phyloP scores from a whole-genome alignment of 352 stramenopile species.

The Aphanomyces cochlioides region DNA sequence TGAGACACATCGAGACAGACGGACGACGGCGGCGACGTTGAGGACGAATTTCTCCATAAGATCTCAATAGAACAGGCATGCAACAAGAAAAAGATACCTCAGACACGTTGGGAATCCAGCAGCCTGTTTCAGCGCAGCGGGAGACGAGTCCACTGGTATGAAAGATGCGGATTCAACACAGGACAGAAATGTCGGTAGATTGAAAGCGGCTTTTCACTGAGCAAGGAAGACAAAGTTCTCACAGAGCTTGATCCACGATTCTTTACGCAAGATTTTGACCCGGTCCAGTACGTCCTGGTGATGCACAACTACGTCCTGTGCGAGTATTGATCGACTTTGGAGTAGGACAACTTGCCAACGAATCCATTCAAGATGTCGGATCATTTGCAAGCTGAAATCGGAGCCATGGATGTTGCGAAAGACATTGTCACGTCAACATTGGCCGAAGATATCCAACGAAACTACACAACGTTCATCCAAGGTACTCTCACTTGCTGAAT shows the following conservation, averaged over 20 bases:
- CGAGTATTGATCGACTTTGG: neutral
- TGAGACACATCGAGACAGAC: too few relatives aligned
- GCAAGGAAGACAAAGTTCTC: slow-evolving; percentile 55
- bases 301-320: too few relatives aligned
- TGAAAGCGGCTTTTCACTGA: neutral
- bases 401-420: slow-evolving; percentile 71
- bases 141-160: too few relatives aligned
- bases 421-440: slow-evolving; percentile 68
- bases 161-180: too few relatives aligned
- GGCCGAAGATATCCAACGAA: slow-evolving; percentile 77
- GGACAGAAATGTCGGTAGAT: too few relatives aligned
- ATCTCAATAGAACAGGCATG: too few relatives aligned
- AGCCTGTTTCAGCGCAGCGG: too few relatives aligned
- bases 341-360: slow-evolving; percentile 61
- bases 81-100: too few relatives aligned
- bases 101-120: too few relatives aligned
- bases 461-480: slow-evolving; percentile 75
- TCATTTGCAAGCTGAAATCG: slow-evolving; percentile 80
- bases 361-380: slow-evolving; percentile 46
- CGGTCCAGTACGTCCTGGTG: slow-evolving; percentile 64
- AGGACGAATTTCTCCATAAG: too few relatives aligned
- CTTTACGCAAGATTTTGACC: slow-evolving; percentile 78
- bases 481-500: slow-evolving; percentile 23
- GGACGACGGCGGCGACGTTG: too few relatives aligned
- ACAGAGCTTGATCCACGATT: slow-evolving; percentile 69